A percentile compares a stretch with the other conserved stretches of the same genome.
phyloP scores from a whole-genome alignment of 805 yeast species.

The Monosporozyma siamensis region DNA sequence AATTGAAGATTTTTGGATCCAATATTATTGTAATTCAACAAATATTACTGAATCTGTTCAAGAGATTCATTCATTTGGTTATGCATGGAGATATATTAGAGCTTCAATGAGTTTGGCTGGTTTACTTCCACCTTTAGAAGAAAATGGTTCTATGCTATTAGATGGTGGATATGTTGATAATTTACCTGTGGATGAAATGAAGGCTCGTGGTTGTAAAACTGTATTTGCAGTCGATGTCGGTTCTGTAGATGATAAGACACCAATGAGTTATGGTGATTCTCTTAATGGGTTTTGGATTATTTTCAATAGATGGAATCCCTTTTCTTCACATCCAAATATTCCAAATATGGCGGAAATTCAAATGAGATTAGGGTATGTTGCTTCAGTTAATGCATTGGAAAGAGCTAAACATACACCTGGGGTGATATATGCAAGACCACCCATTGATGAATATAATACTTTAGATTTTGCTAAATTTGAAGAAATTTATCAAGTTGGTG shows the following conservation, averaged over 20 bases:
- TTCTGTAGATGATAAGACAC: conserved; percentile 82
- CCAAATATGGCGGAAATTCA: conserved; percentile 96
- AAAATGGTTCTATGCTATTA: conserved; percentile 81
- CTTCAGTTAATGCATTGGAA: conserved; percentile 88
- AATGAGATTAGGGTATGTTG: conserved; percentile 84
- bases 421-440: conserved; percentile 83
- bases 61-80: conserved; percentile 89
- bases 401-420: conserved; percentile 78
- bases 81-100: conserved; percentile 89
- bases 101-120: conserved; percentile 98
- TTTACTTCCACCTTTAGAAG: conserved; percentile 72
- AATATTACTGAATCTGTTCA: conserved; percentile 89
- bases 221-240: conserved; percentile 95
- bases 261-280: conserved; percentile 87
- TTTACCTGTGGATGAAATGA: conserved; percentile 88
- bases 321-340: conserved; percentile 74
- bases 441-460: conserved; percentile 85
- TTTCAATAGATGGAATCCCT: conserved; percentile 80
- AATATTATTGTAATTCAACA: conserved; percentile 82
- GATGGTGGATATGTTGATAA: conserved; percentile 97
- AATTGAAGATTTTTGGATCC: conserved; percentile 94
- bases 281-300: conserved; percentile 89
- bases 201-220: conserved; percentile 72
- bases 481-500: conserved; percentile 77
- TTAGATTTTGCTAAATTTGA: conserved; percentile 87